Evolutionary conservation across 768 basidiomycete species (phyloP).

Genomic region (Mycena epipterygia): DNA sequence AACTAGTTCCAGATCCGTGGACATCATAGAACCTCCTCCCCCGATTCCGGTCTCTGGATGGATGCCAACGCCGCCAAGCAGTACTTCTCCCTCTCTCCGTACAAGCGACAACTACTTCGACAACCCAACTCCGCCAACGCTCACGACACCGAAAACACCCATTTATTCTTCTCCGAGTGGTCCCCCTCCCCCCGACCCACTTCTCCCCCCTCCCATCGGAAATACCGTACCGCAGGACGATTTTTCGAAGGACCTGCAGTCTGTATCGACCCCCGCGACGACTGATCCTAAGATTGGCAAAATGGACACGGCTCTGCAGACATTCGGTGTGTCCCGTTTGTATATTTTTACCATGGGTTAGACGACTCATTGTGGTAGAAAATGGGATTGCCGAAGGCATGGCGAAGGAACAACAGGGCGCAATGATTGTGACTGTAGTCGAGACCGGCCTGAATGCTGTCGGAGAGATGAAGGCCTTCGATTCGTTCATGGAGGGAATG

Average conservation of each 20-base stretch:
- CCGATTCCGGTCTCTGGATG: not conserved
- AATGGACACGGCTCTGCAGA: conserved; percentile 20
- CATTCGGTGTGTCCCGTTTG: not conserved
- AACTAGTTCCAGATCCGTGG: not conserved
- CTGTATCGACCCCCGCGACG: conserved; percentile 23
- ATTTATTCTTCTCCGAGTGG: not conserved
- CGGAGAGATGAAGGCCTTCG: conserved; percentile 21
- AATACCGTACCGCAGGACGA: conserved; percentile 25
- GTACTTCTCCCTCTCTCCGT: not conserved
- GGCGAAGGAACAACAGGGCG: not conserved
- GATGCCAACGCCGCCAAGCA: not conserved
- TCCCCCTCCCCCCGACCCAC: not conserved
- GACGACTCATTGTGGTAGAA: not conserved
- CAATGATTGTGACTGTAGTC: not conserved
- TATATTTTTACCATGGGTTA: not conserved
- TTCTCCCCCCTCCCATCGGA: not conserved
- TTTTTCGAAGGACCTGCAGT: conserved; percentile 21
- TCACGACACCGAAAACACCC: not conserved
- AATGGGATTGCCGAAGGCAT: conserved; percentile 9
- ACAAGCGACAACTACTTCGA: not conserved
- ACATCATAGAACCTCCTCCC: not conserved
- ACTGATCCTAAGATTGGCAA: conserved; percentile 28
- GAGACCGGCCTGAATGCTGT: conserved; percentile 4
- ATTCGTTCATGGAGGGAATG: conserved; percentile 37
- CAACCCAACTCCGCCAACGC: conserved; percentile 7